Evolutionary conservation across 768 basidiomycete species (phyloP), one percentile per base, ranked within the genome.

Genomic region (Termitomyces sp.): DNA sequence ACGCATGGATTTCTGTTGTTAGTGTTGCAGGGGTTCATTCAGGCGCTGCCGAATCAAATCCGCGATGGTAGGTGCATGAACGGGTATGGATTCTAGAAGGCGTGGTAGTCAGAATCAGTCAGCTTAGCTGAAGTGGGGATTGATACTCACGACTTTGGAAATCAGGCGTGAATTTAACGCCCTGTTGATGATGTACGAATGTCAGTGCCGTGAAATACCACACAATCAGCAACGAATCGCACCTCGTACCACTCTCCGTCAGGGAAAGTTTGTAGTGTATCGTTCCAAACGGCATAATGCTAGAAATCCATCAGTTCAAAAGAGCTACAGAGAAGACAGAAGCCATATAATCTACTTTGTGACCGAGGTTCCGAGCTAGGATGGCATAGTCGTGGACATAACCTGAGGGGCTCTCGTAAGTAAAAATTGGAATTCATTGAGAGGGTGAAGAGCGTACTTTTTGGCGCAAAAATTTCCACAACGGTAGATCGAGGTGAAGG

Each of bases 261-360:
- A 4, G 68, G 57, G 49, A 67, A 74, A 4, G 73, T 73, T n/a
- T 79, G 72, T 61, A 71, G 77, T 67, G 82, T 82, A 67, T 87
- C 83, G 60, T 89, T 86, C 86, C 87, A 86, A 24, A 91, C 74
- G 0, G 80, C 85, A 59, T 85, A 88, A 67, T 91, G 83, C 64
- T 74, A 13, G 13, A 42, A 12, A 3, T 30, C n/a, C 8, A 18
- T 56, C 30, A 62, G 32, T 30, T 9, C 5, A 34, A 39, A 24
- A 16, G 22, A 45, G 50, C 16, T 34, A 45, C 6, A 33, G 43
- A 20, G 32, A 47, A 46, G 18, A 30, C 6, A 43, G 3, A n/a
- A n/a, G n/a, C n/a, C n/a, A 49, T 6, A 18, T 12, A 24, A 32
- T 37, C 5, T 59, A 76, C 76, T 52, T 70, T 71, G 57, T 77